Percentiles rank a stretch among this genome's conserved stretches.
phyloP scores from a whole-genome alignment of 108 stramenopile genomes.

The Seminavis robusta region DNA sequence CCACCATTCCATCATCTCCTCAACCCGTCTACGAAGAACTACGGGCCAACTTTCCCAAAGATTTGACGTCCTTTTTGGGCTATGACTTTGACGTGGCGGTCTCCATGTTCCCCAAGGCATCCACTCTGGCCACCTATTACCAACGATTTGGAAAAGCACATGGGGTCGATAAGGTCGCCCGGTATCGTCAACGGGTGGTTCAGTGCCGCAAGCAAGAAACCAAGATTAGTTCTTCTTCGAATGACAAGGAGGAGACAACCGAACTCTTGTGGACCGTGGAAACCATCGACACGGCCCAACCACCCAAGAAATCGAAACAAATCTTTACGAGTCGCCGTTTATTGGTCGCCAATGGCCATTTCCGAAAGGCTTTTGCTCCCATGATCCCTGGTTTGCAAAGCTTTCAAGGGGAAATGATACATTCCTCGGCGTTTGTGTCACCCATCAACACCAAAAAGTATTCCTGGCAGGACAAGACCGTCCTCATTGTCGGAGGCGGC shows the following conservation, averaged over 20 bases:
- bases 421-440: background rate
- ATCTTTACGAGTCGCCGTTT: background rate
- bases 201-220: background rate
- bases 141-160: background rate
- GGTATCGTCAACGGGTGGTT: background rate
- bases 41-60: slow-evolving; percentile 2
- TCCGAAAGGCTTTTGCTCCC: background rate
- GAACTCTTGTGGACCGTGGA: background rate
- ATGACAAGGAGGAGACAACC: too few species aligned
- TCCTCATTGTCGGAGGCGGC: background rate
- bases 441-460: background rate
- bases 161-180: background rate
- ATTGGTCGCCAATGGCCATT: background rate
- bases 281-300: background rate
- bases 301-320: background rate
- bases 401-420: background rate
- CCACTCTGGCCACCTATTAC: background rate
- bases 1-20: background rate
- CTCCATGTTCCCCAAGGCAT: background rate
- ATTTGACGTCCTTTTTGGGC: background rate
- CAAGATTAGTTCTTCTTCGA: background rate
- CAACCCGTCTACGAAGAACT: slow-evolving; percentile 5
- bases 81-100: background rate
- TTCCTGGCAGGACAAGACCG: background rate
- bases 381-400: background rate